Conservation (phyloP, 495 filamentous ascomycete genomes). For the Hapsidospora chrysogenum region DNA sequence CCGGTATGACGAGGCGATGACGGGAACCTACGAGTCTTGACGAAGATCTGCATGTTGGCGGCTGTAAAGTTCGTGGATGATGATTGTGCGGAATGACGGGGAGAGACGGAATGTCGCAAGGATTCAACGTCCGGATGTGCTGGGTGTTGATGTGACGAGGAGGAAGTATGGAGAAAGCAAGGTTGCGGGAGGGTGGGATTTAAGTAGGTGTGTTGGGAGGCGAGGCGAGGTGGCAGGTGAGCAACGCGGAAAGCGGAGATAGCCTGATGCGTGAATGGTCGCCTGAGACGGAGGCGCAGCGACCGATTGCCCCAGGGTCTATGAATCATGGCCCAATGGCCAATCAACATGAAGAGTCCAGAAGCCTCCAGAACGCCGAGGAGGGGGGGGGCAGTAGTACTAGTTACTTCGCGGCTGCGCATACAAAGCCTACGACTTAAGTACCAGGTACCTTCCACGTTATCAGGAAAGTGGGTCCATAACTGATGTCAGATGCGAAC, state of each 20-base stretch:
- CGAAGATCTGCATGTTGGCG: slow-evolving; percentile 84
- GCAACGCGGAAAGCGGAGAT: neutral
- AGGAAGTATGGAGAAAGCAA: slow-evolving; percentile 1
- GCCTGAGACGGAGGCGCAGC: no score
- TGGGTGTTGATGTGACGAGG: slow-evolving; percentile 5
- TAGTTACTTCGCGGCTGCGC: no score
- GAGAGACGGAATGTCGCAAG: neutral
- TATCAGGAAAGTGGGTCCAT: no score
- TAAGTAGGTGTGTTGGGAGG: neutral
- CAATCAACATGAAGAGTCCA: neutral
- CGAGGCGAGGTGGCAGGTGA: slow-evolving; percentile 1
- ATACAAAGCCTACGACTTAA: no score
- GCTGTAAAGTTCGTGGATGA: no score
- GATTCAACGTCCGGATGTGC: no score
- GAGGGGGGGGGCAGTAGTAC: no score
- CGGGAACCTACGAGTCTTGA: slow-evolving; percentile 83
- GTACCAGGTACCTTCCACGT: no score
- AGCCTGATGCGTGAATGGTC: neutral
- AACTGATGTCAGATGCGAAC: no score
- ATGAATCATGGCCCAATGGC: neutral
- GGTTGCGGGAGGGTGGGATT: neutral
- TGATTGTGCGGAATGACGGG: neutral
- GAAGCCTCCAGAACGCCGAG: neutral
- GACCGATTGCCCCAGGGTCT: no score
- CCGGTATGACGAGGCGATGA: no score